Base-by-base conservation (phyloP, 805 yeast species). In the Starmerella stigmatis region DNA sequence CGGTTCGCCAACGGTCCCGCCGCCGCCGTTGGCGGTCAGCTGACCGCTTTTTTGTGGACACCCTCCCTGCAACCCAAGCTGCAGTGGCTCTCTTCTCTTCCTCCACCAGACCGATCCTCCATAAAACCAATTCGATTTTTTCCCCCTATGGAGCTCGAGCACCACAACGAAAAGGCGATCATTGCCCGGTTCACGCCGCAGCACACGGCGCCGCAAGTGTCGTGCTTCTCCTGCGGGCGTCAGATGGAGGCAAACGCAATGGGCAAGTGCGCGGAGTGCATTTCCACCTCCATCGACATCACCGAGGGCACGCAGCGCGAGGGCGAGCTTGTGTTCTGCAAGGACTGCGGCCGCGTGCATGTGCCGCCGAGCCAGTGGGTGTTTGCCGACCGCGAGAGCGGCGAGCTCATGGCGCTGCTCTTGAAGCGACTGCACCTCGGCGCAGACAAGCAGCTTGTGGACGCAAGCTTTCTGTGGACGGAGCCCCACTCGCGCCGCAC, bases 401-500 rank as follows among this genome's bases (percentile, higher is more conserved):
- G 95, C 65, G 96, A 88, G 62, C 69, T 89, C 43, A 67, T 88
- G 54, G 95, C 95, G 3, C 67, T 86, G 32, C 85, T 95, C 69
- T 69, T 88, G 51, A 78, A 89, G 65, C 77, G 89, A 61, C 71
- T 88, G 57, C 85, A 81, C 60, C 94, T 96, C 47, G 83, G 76
- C 54, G 19, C 46, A 8, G 82, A 83, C 59, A 92, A 86, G 37
- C 71, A 96, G 57, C 69, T 92, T 49, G 78, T 86, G 33, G 97
- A 92, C 67, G 99, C 98, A 2, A 75, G 88, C 5, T 92, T 88
- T 58, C 77, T 94, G 50, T 92, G 99, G 99, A 92, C 99, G 1
- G 99, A 92, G 68, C 98, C 99, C 3, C 99, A 92, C 64, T 86
- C 96, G 22, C 76, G 98, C 65, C 80, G 99, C 70, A 78, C 89